phyloP scores from a whole-genome alignment of 768 basidiomycete species.

The Mycena alexandri region DNA sequence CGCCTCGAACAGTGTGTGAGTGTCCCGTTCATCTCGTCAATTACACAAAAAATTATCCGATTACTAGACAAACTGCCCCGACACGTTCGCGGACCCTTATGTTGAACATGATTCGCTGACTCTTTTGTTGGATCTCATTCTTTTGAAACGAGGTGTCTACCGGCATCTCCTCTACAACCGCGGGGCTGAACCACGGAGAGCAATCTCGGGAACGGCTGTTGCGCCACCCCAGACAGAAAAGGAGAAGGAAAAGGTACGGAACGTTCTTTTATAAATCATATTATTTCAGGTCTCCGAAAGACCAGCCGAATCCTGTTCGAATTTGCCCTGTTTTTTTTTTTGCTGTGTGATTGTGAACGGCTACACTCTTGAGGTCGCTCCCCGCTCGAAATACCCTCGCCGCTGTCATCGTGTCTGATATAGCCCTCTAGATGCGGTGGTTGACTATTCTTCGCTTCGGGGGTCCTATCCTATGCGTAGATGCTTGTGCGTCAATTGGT shows the following conservation, averaged over 20 bases:
- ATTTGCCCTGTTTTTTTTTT: neutral
- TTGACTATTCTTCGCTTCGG: slow-evolving; percentile 71
- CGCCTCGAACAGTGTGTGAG: slow-evolving; percentile 88
- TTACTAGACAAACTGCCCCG: slow-evolving; percentile 9
- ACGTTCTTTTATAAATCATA: neutral
- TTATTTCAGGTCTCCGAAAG: no score
- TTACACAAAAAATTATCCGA: neutral
- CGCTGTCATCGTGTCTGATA: neutral
- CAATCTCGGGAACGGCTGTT: slow-evolving; percentile 40
- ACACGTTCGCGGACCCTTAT: slow-evolving; percentile 83
- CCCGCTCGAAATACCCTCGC: neutral
- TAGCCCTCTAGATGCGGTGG: slow-evolving; percentile 66
- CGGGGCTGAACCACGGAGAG: slow-evolving; percentile 71
- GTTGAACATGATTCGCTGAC: slow-evolving; percentile 86
- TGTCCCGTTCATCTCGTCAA: slow-evolving; percentile 37
- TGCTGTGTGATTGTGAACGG: no score
- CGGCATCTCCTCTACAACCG: slow-evolving; percentile 87
- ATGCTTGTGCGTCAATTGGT: slow-evolving; percentile 71
- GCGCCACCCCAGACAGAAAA: neutral
- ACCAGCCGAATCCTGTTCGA: no score
- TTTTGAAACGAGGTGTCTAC: slow-evolving; percentile 86
- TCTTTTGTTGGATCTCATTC: slow-evolving; percentile 82
- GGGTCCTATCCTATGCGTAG: slow-evolving; percentile 67
- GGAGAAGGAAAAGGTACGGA: slow-evolving; percentile 45
- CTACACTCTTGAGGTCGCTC: no score